Evolutionary conservation across 352 stramenopile species (phyloP), one percentile per base, ranked within the genome.

Genomic region (Blastocystis sp.): DNA sequence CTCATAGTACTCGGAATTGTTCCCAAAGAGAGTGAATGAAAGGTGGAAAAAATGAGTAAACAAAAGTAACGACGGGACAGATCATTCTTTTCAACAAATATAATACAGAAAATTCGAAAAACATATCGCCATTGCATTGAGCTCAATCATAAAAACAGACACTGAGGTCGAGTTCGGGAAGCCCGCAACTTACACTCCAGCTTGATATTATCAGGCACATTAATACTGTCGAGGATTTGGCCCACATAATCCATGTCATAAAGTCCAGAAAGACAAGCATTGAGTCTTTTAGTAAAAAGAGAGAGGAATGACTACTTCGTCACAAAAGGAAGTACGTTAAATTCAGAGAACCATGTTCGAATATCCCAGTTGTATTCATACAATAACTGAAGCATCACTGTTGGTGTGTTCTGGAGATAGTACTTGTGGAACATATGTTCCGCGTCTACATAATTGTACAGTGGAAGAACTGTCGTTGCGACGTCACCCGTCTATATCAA

Each of bases 361-460:
- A 41, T 62, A 24, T 81, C 70, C 70, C 70, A 81, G 7, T 81
- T 50, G 45, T 81, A 81, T 41, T 81, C 70, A 26, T 81, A 64
- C 45, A 81, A 24, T n/a, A 81, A 20, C 55, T 81, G 70, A 4
- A 81, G n/a, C 70, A 81, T 81, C 11, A 81, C 20, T 24, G 70
- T 81, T 24, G 70, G 70, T 11, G 30, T 64, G 4, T 81, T 63
- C 50, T 81, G 70, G 13, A 81, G 50, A 26, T 81, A 81, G 45
- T 81, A 81, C 37, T 81, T 81, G 70, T 81, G 70, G 26, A 50
- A 81, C 16, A 81, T 81, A 26, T 81, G 70, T 20, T 81, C 70
- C 16, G 70, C 70, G 45, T 81, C 70, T 2, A 62, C n/a, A 65
- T 81, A 81, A 5, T 18, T 45, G 18, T 13, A 24, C 13, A 81